Evolutionary conservation across 2,329 filamentous ascomycete species (phyloP).

Genomic region (Tolypocladium tundrense): DNA sequence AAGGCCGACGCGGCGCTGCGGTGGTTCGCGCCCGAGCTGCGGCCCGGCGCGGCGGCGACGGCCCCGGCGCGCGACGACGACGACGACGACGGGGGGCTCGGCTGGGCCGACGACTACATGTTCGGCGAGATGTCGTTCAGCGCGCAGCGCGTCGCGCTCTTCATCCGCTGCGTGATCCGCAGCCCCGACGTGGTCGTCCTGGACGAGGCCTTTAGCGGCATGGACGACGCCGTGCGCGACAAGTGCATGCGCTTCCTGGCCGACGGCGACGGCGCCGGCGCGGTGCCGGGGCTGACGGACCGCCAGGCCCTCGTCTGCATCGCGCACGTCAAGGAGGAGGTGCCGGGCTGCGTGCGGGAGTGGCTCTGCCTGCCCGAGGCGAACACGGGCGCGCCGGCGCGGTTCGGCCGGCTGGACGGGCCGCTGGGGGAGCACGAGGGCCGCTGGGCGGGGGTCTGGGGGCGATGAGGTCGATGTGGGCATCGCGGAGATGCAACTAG

Average conservation of each 20-base stretch:
- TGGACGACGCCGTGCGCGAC: conserved; percentile 73
- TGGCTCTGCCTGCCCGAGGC: conserved; percentile 81
- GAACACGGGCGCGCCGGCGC: conserved; percentile 48
- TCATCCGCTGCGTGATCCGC: conserved; percentile 73
- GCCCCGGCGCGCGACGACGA: conserved; percentile 3
- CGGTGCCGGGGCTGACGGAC: conserved; percentile 51
- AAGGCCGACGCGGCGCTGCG: conserved; percentile 59
- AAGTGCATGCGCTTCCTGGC: conserved; percentile 77
- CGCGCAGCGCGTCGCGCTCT: conserved; percentile 74
- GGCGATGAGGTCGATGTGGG: too few species aligned
- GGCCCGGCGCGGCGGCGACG: conserved; percentile 33
- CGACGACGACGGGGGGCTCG: conserved; percentile 14
- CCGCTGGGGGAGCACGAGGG: conserved; percentile 46
- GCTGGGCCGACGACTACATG: conserved; percentile 57
- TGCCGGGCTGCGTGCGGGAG: conserved; percentile 71
- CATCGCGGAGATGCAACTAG: too few species aligned
- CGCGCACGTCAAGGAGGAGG: conserved; percentile 82
- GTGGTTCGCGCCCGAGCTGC: conserved; percentile 74
- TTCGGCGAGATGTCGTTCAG: conserved; percentile 73
- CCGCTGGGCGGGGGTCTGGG: conserved; percentile 60
- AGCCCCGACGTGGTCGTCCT: conserved; percentile 72
- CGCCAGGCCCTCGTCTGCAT: conserved; percentile 84
- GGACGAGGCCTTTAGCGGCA: conserved; percentile 81
- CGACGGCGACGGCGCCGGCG: conserved; percentile 38
- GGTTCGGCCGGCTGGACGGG: conserved; percentile 54